Evolutionary conservation across 331 rosid genomes (phyloP), one percentile per base, ranked within the genome.

Genomic region (Cydonia oblonga): DNA sequence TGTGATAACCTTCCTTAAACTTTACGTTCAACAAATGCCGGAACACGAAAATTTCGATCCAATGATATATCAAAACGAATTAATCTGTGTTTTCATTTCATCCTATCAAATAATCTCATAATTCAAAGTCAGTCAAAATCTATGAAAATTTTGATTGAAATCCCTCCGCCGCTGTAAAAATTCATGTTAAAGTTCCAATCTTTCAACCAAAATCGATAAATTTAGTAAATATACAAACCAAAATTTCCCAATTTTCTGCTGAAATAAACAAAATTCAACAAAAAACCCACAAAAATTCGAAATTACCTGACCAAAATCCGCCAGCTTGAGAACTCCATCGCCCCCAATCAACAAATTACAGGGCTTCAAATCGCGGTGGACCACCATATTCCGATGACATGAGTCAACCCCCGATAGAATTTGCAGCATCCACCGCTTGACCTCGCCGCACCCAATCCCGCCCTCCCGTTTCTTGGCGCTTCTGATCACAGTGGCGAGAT

Each of bases 301-400:
- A 18, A 29, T 76, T 77, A 93, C 98, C 98, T 91, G 98, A 52
- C 98, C 97, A 69, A 93, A 89, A 87, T 93, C 96, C 2, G 98
- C 93, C 38, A 93, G 59, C 68, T 93, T 93, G 14, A 40, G 46
- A 40, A 40, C 46, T 40, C 46, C 46, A 40, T 40, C 46, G 10
- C 11, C 46, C 46, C 93, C 84, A 72, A 93, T 70, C 81, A 93
- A 76, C 75, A 93, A 64, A 78, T 93, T 93, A 22, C 81, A 54
- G 16, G 97, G 97, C 69, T 93, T 93, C 88, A 93, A 85, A 70
- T 93, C 97, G 60, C 98, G 83, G 65, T 93, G 98, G 52, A 86
- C 81, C 74, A 93, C 82, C 92, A 81, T 57, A 67, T 80, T 84
- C 73, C 88, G 63, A 20, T 93, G 98, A 66, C 98, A 93, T 18